Evolutionary conservation across 2,329 filamentous ascomycete species (phyloP).

Genomic region (Fusarium sp.): DNA sequence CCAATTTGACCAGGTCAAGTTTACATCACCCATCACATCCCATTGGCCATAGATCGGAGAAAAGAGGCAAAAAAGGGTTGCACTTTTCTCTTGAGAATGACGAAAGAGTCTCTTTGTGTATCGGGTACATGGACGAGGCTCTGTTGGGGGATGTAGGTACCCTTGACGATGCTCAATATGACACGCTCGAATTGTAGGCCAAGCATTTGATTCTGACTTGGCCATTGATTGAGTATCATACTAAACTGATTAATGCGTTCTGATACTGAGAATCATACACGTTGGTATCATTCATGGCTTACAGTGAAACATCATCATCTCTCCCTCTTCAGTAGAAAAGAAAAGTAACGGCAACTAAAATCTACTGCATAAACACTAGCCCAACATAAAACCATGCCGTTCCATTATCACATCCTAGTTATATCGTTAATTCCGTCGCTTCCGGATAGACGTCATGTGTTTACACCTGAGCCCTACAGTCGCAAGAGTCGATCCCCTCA

Average conservation of each 20-base stretch:
- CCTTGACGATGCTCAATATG: conserved; percentile 26
- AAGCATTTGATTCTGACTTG: conserved; percentile 16
- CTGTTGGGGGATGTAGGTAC: background rate
- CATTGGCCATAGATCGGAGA: conserved; percentile 15
- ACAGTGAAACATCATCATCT: background rate
- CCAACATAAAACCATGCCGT: conserved; percentile 19
- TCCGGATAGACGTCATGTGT: conserved; percentile 32
- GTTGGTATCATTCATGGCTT: background rate
- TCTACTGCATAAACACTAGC: background rate
- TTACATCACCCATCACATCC: conserved; percentile 13
- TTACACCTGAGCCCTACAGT: conserved; percentile 35
- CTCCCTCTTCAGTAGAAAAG: background rate
- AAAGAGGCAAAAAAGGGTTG: conserved; percentile 9
- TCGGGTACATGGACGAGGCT: conserved; percentile 23
- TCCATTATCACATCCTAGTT: conserved; percentile 16
- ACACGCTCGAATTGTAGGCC: conserved; percentile 20
- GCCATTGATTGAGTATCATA: background rate
- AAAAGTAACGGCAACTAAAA: conserved; percentile 11
- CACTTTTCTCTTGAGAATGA: conserved; percentile 15
- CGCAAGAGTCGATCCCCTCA: conserved; percentile 29
- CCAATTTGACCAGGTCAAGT: background rate
- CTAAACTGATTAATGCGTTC: background rate
- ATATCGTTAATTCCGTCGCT: conserved; percentile 19
- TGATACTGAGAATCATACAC: background rate
- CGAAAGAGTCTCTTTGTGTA: conserved; percentile 25